Evolutionary conservation across 2,329 filamentous ascomycete species (phyloP), one percentile per base, ranked within the genome.

Genomic region (Hymenoscyphus repandus): DNA sequence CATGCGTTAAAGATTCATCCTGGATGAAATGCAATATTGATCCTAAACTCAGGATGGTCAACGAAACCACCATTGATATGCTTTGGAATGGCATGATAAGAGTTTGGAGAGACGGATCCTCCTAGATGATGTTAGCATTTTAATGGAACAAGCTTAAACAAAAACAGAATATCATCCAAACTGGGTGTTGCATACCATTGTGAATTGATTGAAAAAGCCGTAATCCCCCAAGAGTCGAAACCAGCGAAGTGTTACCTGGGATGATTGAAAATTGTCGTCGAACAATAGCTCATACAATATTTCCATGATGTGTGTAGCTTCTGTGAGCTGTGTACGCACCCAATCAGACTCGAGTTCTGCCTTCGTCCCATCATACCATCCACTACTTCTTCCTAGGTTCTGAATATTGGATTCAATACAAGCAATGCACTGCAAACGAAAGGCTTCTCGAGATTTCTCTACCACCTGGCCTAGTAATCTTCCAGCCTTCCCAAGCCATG

Each of bases 221-320:
- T 80, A 83, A 12, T 79, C 73, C 38, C 78, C 73, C 75, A 91
- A 83, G 45, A 91, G 70, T n/a, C 76, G 71, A 60, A 91, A 90
- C 90, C 90, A 95, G 56, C 79, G 74, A 36, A 80, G 71, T 15
- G 90, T 74, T 6, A 83, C 68, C 12, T 76, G 71, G 15, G 79
- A 74, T 13, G 81, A 73, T 11, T 82, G 74, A 59, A 88, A 78
- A 42, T 74, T 70, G 34, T 73, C 67, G 45, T 77, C 75, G 42
- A 78, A 70, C 56, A 87, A 83, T 17, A 87, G 74, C 58, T 89
- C 77, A 59, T 91, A 88, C 20, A 90, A 71, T 13, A 90, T 74
- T 44, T 89, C 84, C 68, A 93, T 74, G 37, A 85, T 77, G 63
- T 93, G 86, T 36, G 86, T 74, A 39, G 86, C 77, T 66, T 95